Conservation (phyloP, 1,284 basidiomycete species). For the Leccinum fuscescens region DNA sequence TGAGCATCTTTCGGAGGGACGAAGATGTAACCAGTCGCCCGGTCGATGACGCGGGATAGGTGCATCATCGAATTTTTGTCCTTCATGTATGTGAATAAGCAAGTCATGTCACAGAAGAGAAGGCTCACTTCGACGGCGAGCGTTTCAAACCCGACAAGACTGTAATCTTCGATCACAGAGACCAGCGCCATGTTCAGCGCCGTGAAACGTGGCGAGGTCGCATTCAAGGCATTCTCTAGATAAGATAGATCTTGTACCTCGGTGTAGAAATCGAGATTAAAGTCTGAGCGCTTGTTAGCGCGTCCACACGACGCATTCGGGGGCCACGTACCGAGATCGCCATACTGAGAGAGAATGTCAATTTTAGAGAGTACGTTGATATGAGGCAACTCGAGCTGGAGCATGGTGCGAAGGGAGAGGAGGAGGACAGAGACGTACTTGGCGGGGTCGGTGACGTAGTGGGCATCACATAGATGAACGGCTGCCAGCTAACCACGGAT, state of each 20-base stretch:
- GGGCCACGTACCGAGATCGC: constrained; percentile 69
- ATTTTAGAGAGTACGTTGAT: constrained; percentile 97
- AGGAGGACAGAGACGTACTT: constrained; percentile 95
- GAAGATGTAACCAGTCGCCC: constrained; percentile 87
- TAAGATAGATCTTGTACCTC: constrained; percentile 96
- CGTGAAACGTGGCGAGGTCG: constrained; percentile 63
- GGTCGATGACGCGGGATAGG: constrained; percentile 78
- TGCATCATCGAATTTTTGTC: constrained; percentile 93
- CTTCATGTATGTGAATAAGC: constrained; percentile 36
- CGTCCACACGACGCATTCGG: neutral
- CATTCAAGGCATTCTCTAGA: constrained; percentile 74
- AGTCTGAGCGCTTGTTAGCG: constrained; percentile 54
- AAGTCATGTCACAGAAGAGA: neutral
- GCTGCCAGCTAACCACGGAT: constrained; percentile 73
- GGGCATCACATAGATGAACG: constrained; percentile 94
- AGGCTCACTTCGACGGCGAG: constrained; percentile 83
- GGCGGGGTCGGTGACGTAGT: constrained; percentile 93
- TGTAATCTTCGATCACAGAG: constrained; percentile 90
- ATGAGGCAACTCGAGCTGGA: constrained; percentile 97
- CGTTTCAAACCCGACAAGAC: constrained; percentile 96
- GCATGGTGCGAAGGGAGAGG: constrained; percentile 91
- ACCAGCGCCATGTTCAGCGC: constrained; percentile 88
- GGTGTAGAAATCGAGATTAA: constrained; percentile 97
- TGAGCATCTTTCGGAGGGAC: constrained; percentile 57
- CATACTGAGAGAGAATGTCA: constrained; percentile 85